A percentile compares a stretch with the other conserved stretches of the same genome.
phyloP scores from a whole-genome alignment of 1,284 basidiomycete genomes.

The Melampsora larici-populina region DNA sequence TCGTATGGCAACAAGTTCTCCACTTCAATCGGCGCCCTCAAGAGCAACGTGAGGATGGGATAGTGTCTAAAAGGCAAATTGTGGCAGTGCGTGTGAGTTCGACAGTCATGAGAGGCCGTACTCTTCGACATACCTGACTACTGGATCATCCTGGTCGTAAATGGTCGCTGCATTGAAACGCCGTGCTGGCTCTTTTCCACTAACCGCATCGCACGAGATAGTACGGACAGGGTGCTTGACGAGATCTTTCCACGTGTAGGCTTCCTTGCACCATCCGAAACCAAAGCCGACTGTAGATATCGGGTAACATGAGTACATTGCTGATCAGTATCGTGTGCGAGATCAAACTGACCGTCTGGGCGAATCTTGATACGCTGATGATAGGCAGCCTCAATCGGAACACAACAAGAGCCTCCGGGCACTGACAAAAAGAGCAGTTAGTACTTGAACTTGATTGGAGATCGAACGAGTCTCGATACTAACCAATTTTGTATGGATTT shows the following conservation, averaged over 20 bases:
- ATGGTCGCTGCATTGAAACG: conserved; percentile 71
- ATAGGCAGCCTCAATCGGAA: conserved; percentile 87
- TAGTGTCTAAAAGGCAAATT: conserved; percentile 55
- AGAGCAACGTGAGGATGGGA: conserved; percentile 36
- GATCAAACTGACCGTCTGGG: conserved; percentile 74
- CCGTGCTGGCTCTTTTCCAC: conserved; percentile 82
- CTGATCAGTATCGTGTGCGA: background rate
- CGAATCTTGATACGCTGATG: conserved; percentile 79
- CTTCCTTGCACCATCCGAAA: conserved; percentile 85
- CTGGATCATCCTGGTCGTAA: conserved; percentile 37
- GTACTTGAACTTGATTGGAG: background rate
- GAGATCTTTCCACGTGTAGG: conserved; percentile 82
- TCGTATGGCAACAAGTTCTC: conserved; percentile 97
- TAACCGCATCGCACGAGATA: conserved; percentile 78
- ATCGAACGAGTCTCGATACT: conserved; percentile 46
- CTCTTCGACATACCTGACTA: background rate
- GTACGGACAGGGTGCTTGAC: conserved; percentile 72
- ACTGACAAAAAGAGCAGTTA: conserved; percentile 54
- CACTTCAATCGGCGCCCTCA: conserved; percentile 61
- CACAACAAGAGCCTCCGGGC: conserved; percentile 80
- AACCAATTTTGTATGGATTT: conserved; percentile 77
- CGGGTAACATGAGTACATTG: background rate
- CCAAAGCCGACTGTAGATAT: conserved; percentile 75
- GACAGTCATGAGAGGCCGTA: background rate
- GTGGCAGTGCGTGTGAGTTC: background rate